These are phyloP conservation scores for Gyromitra esculenta DNA, from an alignment of 2,329 filamentous ascomycete species.

Conservation along the genomic window DNA sequence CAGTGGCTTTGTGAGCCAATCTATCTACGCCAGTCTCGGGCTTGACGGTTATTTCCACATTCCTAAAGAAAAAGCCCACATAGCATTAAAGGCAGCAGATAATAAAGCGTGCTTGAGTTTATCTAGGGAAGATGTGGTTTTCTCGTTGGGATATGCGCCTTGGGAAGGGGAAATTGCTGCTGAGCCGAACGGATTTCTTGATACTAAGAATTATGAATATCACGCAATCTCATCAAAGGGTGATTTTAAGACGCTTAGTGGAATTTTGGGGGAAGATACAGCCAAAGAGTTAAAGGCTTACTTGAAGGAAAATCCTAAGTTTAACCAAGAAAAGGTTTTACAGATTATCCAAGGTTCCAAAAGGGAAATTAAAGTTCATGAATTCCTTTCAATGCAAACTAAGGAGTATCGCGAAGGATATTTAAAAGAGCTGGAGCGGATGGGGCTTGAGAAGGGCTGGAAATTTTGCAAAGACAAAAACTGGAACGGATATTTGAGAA, in stretches of 20 bases:
- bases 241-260: conserved; percentile 36
- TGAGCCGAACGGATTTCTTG: conserved; percentile 26
- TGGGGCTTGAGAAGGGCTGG: conserved; percentile 41
- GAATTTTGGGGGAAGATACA: conserved; percentile 32
- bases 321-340: conserved; percentile 7
- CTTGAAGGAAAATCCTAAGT: conserved; percentile 16
- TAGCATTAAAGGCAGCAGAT: conserved; percentile 35
- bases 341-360: conserved; percentile 29
- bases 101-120: conserved; percentile 20
- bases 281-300: conserved; percentile 10
- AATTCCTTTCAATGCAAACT: conserved; percentile 44
- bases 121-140: conserved; percentile 37
- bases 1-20: conserved; percentile 8
- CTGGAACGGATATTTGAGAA: conserved; percentile 45
- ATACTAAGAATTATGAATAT: conserved; percentile 36
- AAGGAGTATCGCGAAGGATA: conserved; percentile 41
- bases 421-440: conserved; percentile 27
- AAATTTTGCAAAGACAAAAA: conserved; percentile 42
- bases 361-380: conserved; percentile 24
- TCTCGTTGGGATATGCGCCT: conserved; percentile 29
- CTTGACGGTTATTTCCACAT: conserved; percentile 41
- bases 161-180: conserved; percentile 47
- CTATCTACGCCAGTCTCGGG: conserved; percentile 31
- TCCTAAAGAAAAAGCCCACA: conserved; percentile 17
- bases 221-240: conserved; percentile 3